Percentiles rank a stretch among this genome's conserved stretches.
phyloP scores from a whole-genome alignment of 352 stramenopile species.

The Aphanomyces stellatus region DNA sequence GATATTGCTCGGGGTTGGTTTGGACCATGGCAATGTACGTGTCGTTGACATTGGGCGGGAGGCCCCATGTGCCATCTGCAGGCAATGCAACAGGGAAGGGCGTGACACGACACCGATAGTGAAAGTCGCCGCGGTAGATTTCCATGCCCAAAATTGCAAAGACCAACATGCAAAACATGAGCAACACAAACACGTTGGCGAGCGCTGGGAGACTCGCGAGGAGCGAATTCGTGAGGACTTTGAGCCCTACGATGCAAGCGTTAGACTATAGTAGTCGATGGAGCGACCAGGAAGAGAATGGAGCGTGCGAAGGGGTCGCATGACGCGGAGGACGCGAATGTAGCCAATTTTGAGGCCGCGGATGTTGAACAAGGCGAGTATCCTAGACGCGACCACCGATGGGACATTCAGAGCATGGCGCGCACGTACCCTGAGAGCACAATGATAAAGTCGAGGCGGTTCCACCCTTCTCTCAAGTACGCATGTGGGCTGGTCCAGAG shows the following conservation, averaged over 20 bases:
- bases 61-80: slow-evolving; percentile 9
- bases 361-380: slow-evolving; percentile 92
- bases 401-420: not conserved
- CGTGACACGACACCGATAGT: slow-evolving; percentile 58
- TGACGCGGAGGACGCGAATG: slow-evolving; percentile 83
- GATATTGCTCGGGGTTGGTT: not conserved
- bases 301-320: slow-evolving; percentile 56
- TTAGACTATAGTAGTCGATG: not conserved
- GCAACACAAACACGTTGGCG: slow-evolving; percentile 65
- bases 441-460: too few relatives aligned
- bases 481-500: too few relatives aligned
- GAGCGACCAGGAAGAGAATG: slow-evolving; percentile 13
- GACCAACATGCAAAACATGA: slow-evolving; percentile 79
- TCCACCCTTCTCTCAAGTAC: too few relatives aligned
- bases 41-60: not conserved
- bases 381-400: slow-evolving; percentile 34
- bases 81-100: slow-evolving; percentile 46
- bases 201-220: slow-evolving; percentile 71
- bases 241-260: slow-evolving; percentile 38
- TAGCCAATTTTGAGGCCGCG: slow-evolving; percentile 56
- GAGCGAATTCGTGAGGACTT: slow-evolving; percentile 64
- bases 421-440: slow-evolving; percentile 37
- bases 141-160: slow-evolving; percentile 81
- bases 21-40: not conserved
- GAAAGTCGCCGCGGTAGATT: slow-evolving; percentile 62